Evolutionary conservation across 768 basidiomycete genomes (phyloP), one percentile per base, ranked within the genome.

Genomic region (Suillus occidentalis): DNA sequence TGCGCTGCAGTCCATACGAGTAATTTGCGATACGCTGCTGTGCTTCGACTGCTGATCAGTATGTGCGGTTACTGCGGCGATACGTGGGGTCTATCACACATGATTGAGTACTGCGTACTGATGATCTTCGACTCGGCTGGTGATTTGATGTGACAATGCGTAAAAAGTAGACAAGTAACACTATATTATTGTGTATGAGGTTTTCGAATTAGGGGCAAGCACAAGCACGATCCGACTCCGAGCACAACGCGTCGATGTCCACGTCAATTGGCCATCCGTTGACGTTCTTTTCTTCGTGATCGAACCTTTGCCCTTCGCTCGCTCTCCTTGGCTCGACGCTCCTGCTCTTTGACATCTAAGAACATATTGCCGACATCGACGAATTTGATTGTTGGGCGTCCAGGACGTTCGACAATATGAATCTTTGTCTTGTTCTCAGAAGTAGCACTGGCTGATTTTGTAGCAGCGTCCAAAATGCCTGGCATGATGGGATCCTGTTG

Each of bases 291-390:
- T 62, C 72, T 79, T 68, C 75, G 73, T 55, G 69, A 68, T 64
- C 72, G 78, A 42, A 75, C 9, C 47, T 42, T 74, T 9, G 81
- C 76, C 65, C 86, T 80, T 52, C 87, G 82, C 66, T 82, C 81
- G 0, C 84, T 81, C 64, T 79, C 79, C 28, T 81, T 79, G 62
- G 84, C 80, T 50, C 89, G 80, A 65, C 81, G 80, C 59, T 81
- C 68, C 13, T 80, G 82, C 59, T 86, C 86, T 49, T 84, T 81
- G 37, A 83, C 74, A 52, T 91, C 82, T 63, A 92, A 71, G 72
- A 90, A 92, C 72, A 87, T 84, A 28, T 83, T 83, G 1, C 92
- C 92, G 4, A 93, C 85, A 71, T 94, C 92, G 20, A 90, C 77
- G 69, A 94, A 91, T 70, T 83, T 83, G 55, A 90, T 81, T 2